Evolutionary conservation across 164 flowering plant genomes (phyloP).

Genomic region (Magnolia sinica): DNA sequence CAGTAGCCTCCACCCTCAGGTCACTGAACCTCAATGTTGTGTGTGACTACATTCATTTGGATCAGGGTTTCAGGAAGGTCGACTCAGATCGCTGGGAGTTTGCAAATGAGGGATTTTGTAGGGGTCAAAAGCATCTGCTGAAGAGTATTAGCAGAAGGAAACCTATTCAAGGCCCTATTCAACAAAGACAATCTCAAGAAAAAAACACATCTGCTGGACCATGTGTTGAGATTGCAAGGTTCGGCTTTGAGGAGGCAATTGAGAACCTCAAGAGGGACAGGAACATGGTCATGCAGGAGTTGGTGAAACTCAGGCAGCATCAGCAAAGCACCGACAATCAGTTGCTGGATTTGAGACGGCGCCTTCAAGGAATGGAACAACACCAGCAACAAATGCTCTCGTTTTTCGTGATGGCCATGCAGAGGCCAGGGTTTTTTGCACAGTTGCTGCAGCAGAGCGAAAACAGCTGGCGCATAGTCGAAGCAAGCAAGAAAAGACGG

Average conservation of each 20-base stretch:
- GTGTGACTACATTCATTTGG: background rate
- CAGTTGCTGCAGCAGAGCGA: conserved; percentile 55
- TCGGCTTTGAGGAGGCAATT: conserved; percentile 60
- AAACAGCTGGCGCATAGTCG: conserved; percentile 46
- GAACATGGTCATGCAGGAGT: conserved; percentile 53
- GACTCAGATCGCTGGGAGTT: conserved; percentile 91
- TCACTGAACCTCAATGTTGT: background rate
- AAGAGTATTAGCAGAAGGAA: conserved; percentile 67
- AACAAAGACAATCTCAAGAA: conserved; percentile 26
- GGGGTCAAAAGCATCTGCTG: conserved; percentile 66
- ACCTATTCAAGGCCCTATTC: conserved; percentile 21
- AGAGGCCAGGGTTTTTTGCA: conserved; percentile 57
- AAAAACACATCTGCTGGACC: background rate
- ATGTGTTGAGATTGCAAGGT: conserved; percentile 64
- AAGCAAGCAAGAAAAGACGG: conserved; percentile 49
- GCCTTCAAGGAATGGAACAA: conserved; percentile 49
- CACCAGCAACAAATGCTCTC: conserved; percentile 74
- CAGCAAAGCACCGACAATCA: conserved; percentile 49
- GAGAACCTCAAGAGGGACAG: conserved; percentile 65
- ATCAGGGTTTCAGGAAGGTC: conserved; percentile 81
- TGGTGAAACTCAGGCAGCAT: conserved; percentile 70
- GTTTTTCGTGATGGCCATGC: conserved; percentile 72
- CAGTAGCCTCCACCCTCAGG: no score
- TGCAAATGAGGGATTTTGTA: conserved; percentile 77
- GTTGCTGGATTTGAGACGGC: conserved; percentile 51